These are phyloP conservation scores for Hymenoscyphus fraxineus DNA, from an alignment of 2,329 filamentous ascomycete species.

Conservation along the genomic window DNA sequence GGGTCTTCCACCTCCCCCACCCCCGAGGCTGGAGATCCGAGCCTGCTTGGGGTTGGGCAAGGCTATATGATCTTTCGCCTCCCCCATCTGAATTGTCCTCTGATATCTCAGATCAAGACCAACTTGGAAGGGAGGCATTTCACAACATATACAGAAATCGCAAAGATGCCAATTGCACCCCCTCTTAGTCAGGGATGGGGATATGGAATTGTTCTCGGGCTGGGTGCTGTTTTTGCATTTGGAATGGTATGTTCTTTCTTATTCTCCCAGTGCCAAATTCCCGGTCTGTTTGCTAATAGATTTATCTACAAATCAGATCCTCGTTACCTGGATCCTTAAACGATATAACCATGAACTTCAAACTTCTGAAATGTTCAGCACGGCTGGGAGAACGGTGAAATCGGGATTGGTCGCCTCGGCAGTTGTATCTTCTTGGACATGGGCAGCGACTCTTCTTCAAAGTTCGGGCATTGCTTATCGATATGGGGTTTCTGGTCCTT, in stretches of 20 bases:
- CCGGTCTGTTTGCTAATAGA: not conserved
- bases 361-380: conserved; percentile 90
- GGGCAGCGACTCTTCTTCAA: conserved; percentile 80
- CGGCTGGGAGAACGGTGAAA: conserved; percentile 83
- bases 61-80: not conserved
- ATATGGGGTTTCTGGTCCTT: conserved; percentile 66
- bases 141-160: not conserved
- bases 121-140: not conserved
- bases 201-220: conserved; percentile 58
- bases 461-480: conserved; percentile 78
- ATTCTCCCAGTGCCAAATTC: not conserved
- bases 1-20: not conserved
- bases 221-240: conserved; percentile 60
- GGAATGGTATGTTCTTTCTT: conserved; percentile 49
- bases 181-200: conserved; percentile 45
- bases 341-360: conserved; percentile 72
- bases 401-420: conserved; percentile 83
- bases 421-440: conserved; percentile 92
- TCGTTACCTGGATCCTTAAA: conserved; percentile 36
- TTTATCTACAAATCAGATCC: conserved; percentile 23
- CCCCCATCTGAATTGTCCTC: not conserved
- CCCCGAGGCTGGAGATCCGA: conserved; percentile 2
- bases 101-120: not conserved
- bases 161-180: conserved; percentile 32
- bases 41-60: not conserved